Conservation (phyloP, 1,284 basidiomycete species). For the Hortiboletus rubellus region DNA sequence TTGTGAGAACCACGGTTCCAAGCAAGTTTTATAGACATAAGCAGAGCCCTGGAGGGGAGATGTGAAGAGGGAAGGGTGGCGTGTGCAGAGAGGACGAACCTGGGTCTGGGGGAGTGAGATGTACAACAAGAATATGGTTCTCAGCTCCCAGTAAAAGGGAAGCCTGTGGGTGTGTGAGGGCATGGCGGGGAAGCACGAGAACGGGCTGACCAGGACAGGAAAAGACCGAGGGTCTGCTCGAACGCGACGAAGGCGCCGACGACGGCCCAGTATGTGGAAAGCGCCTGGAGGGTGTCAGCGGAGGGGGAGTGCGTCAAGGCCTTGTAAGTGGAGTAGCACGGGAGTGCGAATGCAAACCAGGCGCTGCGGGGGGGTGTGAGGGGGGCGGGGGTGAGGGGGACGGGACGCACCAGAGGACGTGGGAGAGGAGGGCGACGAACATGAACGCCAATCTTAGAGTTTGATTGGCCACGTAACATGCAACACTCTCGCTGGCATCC, state of each 20-base stretch:
- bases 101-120: conserved; percentile 73
- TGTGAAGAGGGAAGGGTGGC: neutral
- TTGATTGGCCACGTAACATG: conserved; percentile 5
- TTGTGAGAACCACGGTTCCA: conserved; percentile 64
- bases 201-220: conserved; percentile 64
- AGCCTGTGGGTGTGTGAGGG: conserved; percentile 50
- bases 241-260: conserved; percentile 55
- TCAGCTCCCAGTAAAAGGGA: conserved; percentile 78
- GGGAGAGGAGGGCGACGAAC: conserved; percentile 51
- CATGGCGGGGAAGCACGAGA: neutral
- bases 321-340: conserved; percentile 65
- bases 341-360: conserved; percentile 68
- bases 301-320: conserved; percentile 59
- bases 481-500: neutral
- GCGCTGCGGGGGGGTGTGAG: conserved; percentile 41
- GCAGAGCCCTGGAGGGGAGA: conserved; percentile 60
- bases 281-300: conserved; percentile 46
- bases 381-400: neutral
- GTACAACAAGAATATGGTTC: conserved; percentile 71
- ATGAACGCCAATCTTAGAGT: conserved; percentile 26
- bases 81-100: conserved; percentile 40
- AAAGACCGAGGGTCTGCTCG: conserved; percentile 68
- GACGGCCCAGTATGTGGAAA: conserved; percentile 58
- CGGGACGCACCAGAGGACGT: conserved; percentile 33
- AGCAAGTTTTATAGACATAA: conserved; percentile 64